These are phyloP conservation scores for Shiraia sp. DNA, from an alignment of 2,329 filamentous ascomycete species.

Conservation along the genomic window DNA sequence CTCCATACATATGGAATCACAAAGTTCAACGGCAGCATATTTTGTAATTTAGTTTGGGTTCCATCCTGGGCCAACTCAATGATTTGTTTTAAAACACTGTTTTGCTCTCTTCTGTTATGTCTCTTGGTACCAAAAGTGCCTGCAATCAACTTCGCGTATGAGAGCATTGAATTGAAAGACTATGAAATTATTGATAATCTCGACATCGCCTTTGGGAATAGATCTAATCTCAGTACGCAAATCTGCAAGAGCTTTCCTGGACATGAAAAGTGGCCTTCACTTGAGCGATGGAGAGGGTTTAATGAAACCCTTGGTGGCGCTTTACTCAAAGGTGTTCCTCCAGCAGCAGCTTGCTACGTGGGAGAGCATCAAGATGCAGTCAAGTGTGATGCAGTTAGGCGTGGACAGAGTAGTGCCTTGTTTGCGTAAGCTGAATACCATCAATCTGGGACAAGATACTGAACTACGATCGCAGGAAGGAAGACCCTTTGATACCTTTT, in stretches of 20 bases:
- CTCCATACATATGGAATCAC: too few relatives aligned
- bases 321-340: conserved; percentile 27
- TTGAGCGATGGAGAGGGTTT: conserved; percentile 23
- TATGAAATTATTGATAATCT: conserved; percentile 23
- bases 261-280: conserved; percentile 29
- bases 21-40: too few relatives aligned
- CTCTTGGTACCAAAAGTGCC: conserved; percentile 3
- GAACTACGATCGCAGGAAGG: conserved; percentile 15
- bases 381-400: conserved; percentile 17
- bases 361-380: conserved; percentile 21
- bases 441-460: neutral
- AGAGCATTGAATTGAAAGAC: conserved; percentile 23
- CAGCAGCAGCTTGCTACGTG: conserved; percentile 32
- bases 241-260: conserved; percentile 31
- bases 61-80: too few relatives aligned
- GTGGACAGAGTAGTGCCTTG: conserved; percentile 13
- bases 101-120: too few relatives aligned
- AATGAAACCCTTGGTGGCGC: conserved; percentile 26
- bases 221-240: conserved; percentile 4
- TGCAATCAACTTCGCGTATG: conserved; percentile 31
- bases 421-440: conserved; percentile 20
- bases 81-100: too few relatives aligned
- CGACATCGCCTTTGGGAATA: conserved; percentile 28
- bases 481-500: conserved; percentile 29
- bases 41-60: too few relatives aligned